These are phyloP conservation scores for Apiosordaria backusii DNA, from an alignment of 495 filamentous ascomycete genomes.

Conservation along the genomic window DNA sequence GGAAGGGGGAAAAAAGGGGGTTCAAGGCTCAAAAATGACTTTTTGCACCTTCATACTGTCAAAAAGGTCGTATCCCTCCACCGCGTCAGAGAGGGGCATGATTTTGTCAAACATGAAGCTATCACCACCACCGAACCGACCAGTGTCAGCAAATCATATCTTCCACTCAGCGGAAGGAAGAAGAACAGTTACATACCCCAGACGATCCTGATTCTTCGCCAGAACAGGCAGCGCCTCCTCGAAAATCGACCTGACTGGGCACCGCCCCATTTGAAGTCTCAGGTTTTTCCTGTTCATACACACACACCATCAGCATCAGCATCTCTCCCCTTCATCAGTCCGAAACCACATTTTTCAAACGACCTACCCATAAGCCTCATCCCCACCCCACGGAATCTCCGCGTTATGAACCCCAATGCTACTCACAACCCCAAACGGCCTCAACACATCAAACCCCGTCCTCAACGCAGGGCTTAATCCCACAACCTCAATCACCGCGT, in stretches of 20 bases:
- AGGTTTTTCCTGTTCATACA: conserved; percentile 66
- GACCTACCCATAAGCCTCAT: conserved; percentile 68
- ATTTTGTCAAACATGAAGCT: conserved; percentile 94
- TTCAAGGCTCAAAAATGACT: conserved; percentile 56
- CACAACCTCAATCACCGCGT: conserved; percentile 90
- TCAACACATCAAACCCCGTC: conserved; percentile 78
- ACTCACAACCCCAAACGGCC: conserved; percentile 83
- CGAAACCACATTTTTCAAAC: not conserved
- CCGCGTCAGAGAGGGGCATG: conserved; percentile 80
- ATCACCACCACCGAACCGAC: too few species aligned
- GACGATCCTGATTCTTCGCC: conserved; percentile 74
- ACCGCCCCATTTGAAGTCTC: conserved; percentile 88
- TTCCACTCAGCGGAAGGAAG: too few species aligned
- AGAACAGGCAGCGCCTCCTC: conserved; percentile 71
- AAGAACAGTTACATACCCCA: conserved; percentile 57
- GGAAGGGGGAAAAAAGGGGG: not conserved
- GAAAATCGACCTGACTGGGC: conserved; percentile 84
- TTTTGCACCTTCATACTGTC: conserved; percentile 93
- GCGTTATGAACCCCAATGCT: conserved; percentile 92
- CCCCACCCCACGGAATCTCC: conserved; percentile 83
- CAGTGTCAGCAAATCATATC: too few species aligned
- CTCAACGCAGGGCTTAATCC: conserved; percentile 77
- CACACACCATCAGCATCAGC: conserved; percentile 7
- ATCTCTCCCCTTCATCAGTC: not conserved
- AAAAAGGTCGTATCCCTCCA: conserved; percentile 88